Evolutionary conservation across 2,329 filamentous ascomycete species (phyloP).

Genomic region (Amauroascus verrucosus): DNA sequence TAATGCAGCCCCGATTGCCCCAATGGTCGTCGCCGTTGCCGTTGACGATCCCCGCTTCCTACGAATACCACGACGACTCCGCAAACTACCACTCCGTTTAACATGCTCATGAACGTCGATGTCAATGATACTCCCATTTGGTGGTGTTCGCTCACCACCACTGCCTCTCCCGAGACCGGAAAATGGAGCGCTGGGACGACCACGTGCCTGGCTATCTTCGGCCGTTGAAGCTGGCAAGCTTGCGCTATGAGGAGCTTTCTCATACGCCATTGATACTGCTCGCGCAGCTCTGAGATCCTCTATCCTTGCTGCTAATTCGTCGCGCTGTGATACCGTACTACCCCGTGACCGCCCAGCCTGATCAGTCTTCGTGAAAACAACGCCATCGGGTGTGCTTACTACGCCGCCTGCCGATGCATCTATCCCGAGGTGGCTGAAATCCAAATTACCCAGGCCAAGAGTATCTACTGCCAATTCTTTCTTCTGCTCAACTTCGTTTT

Average conservation of each 20-base stretch:
- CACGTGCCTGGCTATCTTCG: slow-evolving; percentile 28
- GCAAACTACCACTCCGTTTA: slow-evolving; percentile 56
- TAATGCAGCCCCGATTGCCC: slow-evolving; percentile 59
- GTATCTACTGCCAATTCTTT: slow-evolving; percentile 77
- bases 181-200: slow-evolving; percentile 20
- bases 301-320: slow-evolving; percentile 45
- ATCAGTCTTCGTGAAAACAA: slow-evolving; percentile 30
- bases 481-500: slow-evolving; percentile 36
- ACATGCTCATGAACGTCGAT: slow-evolving; percentile 47
- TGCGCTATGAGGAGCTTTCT: slow-evolving; percentile 33
- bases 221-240: slow-evolving; percentile 22
- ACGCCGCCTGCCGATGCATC: slow-evolving; percentile 28
- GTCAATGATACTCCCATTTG: slow-evolving; percentile 54
- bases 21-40: slow-evolving; percentile 61
- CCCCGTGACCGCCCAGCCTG: slow-evolving; percentile 26
- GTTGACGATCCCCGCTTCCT: slow-evolving; percentile 76
- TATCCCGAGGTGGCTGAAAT: slow-evolving; percentile 79
- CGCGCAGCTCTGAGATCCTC: slow-evolving; percentile 51
- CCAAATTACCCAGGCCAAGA: slow-evolving; percentile 77
- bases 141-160: slow-evolving; percentile 54
- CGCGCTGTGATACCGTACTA: slow-evolving; percentile 32
- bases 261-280: slow-evolving; percentile 53
- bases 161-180: slow-evolving; percentile 21
- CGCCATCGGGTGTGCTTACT: slow-evolving; percentile 31
- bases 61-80: slow-evolving; percentile 51